Base-by-base conservation (phyloP, 139 green algal species). In the Chlamydomonas applanata region DNA sequence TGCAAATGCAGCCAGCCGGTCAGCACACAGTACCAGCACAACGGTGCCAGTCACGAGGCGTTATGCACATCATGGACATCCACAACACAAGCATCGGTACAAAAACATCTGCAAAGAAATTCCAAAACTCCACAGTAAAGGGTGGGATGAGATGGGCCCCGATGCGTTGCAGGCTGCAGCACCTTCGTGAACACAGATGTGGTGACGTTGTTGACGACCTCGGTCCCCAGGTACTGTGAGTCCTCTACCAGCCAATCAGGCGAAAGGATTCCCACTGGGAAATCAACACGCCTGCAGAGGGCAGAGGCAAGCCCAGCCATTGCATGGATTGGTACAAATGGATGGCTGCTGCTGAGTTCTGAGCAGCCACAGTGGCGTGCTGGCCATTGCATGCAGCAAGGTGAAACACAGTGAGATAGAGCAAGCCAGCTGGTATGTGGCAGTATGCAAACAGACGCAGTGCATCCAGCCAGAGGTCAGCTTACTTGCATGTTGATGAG, bases 151-250 rank as follows among this genome's bases (percentile, higher is more conserved):
- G 7, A 49, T 49, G 40, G 40, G 40, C n/a, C n/a, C n/a, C n/a
- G n/a, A n/a, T n/a, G n/a, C n/a, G n/a, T n/a, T 49, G 40, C 7
- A 19, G 40, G 40, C 7, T 49, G 40, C 40, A 49, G 40, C 40
- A 49, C 61, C 61, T 69, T 69, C 4, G 61, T 52, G 13, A 49
- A 69, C 22, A 35, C 61, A 49, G 35, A 29, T 4, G 61, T 69
- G 30, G 33, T 27, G 29, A 69, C 29, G 61, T 69, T 69, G 32
- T 69, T 20, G 2, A 52, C 34, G 14, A 52, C 61, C 36, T 11
- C 9, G 2, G 16, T 16, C 5, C 61, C 61, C 32, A 69, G 30
- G 61, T 69, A 69, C 32, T 69, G 13, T 27, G 61, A 35, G 30
- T 20, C 61, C 32, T 49, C 40, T 11, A 49, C 13, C 2, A 69